These are phyloP conservation scores for Globisporangium canariense DNA, from an alignment of 352 stramenopile species.

Conservation along the genomic window DNA sequence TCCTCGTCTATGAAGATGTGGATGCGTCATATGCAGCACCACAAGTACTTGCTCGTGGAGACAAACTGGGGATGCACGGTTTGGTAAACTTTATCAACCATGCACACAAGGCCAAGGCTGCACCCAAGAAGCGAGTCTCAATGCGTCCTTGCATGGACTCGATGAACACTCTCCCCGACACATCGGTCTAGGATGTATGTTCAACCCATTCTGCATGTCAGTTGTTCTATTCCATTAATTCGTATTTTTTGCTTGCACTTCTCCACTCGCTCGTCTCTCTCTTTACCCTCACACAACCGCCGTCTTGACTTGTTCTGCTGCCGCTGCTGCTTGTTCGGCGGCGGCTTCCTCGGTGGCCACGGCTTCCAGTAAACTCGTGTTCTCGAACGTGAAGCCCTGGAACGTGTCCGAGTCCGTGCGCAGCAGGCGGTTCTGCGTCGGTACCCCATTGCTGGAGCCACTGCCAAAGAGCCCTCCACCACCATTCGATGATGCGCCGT, in stretches of 20 bases:
- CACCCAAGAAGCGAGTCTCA: no score
- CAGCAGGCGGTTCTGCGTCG: conserved; percentile 19
- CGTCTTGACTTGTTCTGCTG: neutral
- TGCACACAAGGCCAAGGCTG: no score
- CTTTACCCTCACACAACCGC: neutral
- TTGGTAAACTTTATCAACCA: no score
- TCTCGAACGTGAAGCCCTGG: conserved; percentile 80
- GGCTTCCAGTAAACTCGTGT: conserved; percentile 58
- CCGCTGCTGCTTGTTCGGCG: neutral
- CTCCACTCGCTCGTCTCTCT: neutral
- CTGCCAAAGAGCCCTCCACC: conserved; percentile 4
- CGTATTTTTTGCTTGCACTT: neutral
- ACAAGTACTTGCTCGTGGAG: no score
- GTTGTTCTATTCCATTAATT: no score
- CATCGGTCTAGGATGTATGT: no score
- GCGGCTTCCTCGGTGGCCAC: conserved; percentile 21
- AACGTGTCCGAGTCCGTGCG: conserved; percentile 71
- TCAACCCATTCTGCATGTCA: no score
- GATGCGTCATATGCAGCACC: no score
- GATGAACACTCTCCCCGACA: no score
- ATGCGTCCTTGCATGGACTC: no score
- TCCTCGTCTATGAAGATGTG: no score
- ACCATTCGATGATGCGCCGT: conserved; percentile 18
- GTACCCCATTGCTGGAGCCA: neutral
- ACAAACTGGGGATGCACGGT: no score